phyloP scores from a whole-genome alignment of 768 basidiomycete genomes.

The Collybiopsis luxurians region DNA sequence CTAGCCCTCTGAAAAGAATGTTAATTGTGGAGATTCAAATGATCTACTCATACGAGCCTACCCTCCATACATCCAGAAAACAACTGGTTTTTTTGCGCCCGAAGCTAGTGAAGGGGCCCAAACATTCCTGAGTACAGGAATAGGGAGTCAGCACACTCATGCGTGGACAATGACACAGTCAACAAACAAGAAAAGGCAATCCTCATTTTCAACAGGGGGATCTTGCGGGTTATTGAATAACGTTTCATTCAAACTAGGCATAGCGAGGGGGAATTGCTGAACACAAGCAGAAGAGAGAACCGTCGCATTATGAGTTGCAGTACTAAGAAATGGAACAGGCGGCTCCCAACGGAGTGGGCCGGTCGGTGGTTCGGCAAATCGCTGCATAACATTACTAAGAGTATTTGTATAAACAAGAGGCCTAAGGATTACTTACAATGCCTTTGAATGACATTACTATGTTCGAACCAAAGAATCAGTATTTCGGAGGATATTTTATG shows the following conservation, averaged over 20 bases:
- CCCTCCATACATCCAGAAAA: slow-evolving; percentile 9
- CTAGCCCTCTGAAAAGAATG: background rate
- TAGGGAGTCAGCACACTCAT: background rate
- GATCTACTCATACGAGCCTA: background rate
- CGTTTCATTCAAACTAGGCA: background rate
- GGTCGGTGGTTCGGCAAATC: slow-evolving; percentile 9
- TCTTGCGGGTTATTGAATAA: slow-evolving; percentile 11
- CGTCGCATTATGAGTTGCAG: slow-evolving; percentile 6
- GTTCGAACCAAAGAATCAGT: background rate
- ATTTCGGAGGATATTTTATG: background rate
- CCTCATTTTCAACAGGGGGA: slow-evolving; percentile 11
- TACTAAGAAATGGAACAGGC: slow-evolving; percentile 9
- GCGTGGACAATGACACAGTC: too few species aligned
- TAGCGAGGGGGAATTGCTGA: slow-evolving; percentile 10
- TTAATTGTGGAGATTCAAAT: slow-evolving; percentile 3
- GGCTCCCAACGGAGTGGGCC: slow-evolving; percentile 10
- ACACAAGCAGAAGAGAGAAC: slow-evolving; percentile 8
- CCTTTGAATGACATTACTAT: slow-evolving; percentile 13
- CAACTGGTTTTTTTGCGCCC: background rate
- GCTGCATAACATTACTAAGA: too few species aligned
- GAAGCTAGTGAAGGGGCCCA: background rate
- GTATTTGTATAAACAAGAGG: background rate
- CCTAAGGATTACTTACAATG: slow-evolving; percentile 2
- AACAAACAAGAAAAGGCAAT: slow-evolving; percentile 9
- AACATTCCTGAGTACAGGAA: background rate